Conservation (phyloP, 805 yeast species). For the Nakazawaea wickerhamii region DNA sequence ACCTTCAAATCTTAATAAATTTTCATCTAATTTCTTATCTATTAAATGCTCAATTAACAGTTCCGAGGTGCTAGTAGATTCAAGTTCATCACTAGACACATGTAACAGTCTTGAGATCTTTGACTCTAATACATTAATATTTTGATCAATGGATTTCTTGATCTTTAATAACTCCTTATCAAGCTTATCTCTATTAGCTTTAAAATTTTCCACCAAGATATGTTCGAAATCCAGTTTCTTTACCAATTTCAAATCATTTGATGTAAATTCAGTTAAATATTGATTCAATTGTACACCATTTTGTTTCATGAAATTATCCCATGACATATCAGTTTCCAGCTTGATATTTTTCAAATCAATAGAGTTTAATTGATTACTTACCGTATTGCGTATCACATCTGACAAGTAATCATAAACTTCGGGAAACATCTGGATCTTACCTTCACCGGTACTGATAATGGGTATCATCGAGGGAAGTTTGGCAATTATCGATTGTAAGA, state of each 20-base stretch:
- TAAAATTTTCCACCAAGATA: conserved; percentile 8
- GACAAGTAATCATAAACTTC: conserved; percentile 11
- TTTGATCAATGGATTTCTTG: conserved; percentile 2
- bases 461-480: conserved; percentile 10
- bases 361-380: conserved; percentile 2
- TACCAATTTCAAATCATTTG: conserved; percentile 10
- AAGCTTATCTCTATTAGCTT: conserved; percentile 8
- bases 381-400: conserved; percentile 7
- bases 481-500: not conserved
- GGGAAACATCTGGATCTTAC: conserved; percentile 8
- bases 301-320: conserved; percentile 8
- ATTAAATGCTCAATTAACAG: conserved; percentile 6
- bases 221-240: conserved; percentile 10
- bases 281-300: conserved; percentile 9
- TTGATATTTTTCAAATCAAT: conserved; percentile 3
- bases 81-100: not conserved
- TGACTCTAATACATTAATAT: not conserved
- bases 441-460: not conserved
- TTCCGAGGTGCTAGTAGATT: not conserved
- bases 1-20: conserved; percentile 1
- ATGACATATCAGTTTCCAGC: conserved; percentile 3
- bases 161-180: conserved; percentile 8
- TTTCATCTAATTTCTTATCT: conserved; percentile 7
- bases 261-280: conserved; percentile 5
- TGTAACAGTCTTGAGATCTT: conserved; percentile 1